These are phyloP conservation scores for Pistacia atlantica DNA, from an alignment of 345 rosid species.

Conservation along the genomic window DNA sequence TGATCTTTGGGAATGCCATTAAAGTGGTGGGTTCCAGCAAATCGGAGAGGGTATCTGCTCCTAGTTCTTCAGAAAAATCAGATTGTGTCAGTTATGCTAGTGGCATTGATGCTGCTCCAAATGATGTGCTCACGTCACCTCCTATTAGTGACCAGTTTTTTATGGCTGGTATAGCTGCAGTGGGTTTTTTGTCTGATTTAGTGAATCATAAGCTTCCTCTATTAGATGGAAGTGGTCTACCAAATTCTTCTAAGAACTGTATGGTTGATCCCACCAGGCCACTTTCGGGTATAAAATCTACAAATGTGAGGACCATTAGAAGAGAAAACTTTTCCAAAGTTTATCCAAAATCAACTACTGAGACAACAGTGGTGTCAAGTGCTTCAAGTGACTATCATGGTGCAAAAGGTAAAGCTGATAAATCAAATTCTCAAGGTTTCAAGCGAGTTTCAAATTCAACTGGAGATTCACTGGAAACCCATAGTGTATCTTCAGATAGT, in stretches of 20 bases:
- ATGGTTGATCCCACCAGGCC: constrained; percentile 66
- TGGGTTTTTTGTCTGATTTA: constrained; percentile 62
- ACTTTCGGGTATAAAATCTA: constrained; percentile 46
- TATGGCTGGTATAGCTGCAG: constrained; percentile 73
- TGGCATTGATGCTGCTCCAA: constrained; percentile 35
- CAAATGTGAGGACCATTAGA: constrained; percentile 51
- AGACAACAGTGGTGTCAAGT: constrained; percentile 37
- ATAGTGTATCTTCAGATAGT: constrained; percentile 24
- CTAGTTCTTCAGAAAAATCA: constrained; percentile 41
- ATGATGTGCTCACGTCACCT: constrained; percentile 43
- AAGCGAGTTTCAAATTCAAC: constrained; percentile 45
- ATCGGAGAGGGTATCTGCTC: constrained; percentile 43
- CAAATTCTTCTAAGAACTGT: constrained; percentile 38
- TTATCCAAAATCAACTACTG: constrained; percentile 50
- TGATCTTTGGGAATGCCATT: constrained; percentile 36
- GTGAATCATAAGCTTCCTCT: constrained; percentile 65
- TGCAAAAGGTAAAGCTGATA: constrained; percentile 46
- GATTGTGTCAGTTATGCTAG: constrained; percentile 55
- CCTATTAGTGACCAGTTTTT: constrained; percentile 68
- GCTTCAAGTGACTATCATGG: constrained; percentile 31
- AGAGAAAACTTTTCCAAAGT: constrained; percentile 59
- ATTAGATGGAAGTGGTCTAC: constrained; percentile 47
- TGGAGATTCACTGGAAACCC: constrained; percentile 35
- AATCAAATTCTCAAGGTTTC: constrained; percentile 44
- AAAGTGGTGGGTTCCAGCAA: constrained; percentile 43